A percentile compares a stretch with the other conserved stretches of the same genome.
Evolutionary conservation across 306 rosid genomes (phyloP).

Genomic region (Parietaria judaica): DNA sequence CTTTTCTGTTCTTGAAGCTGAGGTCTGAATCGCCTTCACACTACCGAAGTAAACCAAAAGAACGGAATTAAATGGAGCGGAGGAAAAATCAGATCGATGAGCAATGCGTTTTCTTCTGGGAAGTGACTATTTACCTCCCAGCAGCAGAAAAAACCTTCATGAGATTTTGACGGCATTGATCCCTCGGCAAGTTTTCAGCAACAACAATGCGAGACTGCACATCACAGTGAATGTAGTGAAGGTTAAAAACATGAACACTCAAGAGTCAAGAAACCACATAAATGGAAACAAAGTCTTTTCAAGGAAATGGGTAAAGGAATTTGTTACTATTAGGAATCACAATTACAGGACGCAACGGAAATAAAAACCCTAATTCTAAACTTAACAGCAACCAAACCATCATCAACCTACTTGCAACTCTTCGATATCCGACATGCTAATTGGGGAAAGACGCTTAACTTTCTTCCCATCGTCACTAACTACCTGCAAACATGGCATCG

Average conservation of each 20-base stretch:
- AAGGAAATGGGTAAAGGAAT: too few relatives aligned
- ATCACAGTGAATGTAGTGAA: too few relatives aligned
- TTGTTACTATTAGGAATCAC: too few relatives aligned
- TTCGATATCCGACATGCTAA: constrained; percentile 70
- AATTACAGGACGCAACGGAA: constrained; percentile 7
- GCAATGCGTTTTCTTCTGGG: too few relatives aligned
- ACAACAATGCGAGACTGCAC: constrained; percentile 79
- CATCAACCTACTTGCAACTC: constrained; percentile 71
- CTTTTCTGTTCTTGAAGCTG: constrained; percentile 65
- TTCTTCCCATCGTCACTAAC: constrained; percentile 93
- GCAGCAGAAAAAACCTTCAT: constrained; percentile 85
- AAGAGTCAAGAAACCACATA: too few relatives aligned
- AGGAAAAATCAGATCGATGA: too few relatives aligned
- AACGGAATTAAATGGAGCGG: too few relatives aligned
- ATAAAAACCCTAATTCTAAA: background rate
- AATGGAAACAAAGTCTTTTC: too few relatives aligned
- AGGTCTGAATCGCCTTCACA: constrained; percentile 86
- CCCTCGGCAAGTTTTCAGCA: constrained; percentile 97
- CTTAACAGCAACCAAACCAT: constrained; percentile 7
- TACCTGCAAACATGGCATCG: constrained; percentile 32
- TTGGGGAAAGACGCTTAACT: constrained; percentile 64
- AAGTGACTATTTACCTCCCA: constrained; percentile 52
- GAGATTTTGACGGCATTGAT: constrained; percentile 97
- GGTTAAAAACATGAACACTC: too few relatives aligned
- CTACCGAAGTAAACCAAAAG: constrained; percentile 25